These are phyloP conservation scores for Nicotiana undulata DNA, from an alignment of 257 asterid genomes.

Conservation along the genomic window DNA sequence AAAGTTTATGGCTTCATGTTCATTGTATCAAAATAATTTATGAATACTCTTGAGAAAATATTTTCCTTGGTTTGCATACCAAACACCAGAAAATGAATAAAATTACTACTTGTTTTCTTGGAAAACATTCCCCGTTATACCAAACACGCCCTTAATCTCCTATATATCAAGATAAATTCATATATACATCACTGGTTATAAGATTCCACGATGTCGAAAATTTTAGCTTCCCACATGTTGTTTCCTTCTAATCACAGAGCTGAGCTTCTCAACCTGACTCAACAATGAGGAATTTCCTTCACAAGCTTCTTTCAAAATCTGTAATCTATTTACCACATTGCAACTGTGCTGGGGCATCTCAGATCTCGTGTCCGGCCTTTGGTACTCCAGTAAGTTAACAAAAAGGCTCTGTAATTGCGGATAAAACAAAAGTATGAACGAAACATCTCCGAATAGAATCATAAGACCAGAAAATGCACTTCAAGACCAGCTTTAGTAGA, in stretches of 20 bases:
- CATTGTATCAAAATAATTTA: too few relatives aligned
- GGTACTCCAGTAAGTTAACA: constrained; percentile 46
- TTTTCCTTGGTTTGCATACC: too few relatives aligned
- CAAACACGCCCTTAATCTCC: too few relatives aligned
- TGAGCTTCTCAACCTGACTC: constrained; percentile 46
- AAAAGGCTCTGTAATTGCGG: constrained; percentile 56
- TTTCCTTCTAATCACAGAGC: constrained; percentile 19
- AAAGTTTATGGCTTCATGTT: too few relatives aligned
- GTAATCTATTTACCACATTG: constrained; percentile 45
- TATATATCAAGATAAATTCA: not conserved
- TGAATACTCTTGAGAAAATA: too few relatives aligned
- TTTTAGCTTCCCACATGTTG: not conserved
- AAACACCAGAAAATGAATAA: too few relatives aligned
- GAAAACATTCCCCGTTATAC: too few relatives aligned
- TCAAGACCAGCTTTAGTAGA: not conserved
- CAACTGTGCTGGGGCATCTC: constrained; percentile 10
- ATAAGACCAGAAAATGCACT: not conserved
- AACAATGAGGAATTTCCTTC: constrained; percentile 38
- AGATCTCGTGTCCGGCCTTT: constrained; percentile 13
- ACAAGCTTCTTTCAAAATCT: constrained; percentile 50
- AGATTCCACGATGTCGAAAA: not conserved
- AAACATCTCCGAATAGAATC: not conserved
- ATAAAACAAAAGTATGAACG: not conserved
- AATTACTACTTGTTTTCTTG: too few relatives aligned
- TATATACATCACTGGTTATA: not conserved